A percentile compares a stretch with the other conserved stretches of the same genome.
Conservation (phyloP, 2,329 filamentous ascomycete genomes). For the Cladosporium phlei region DNA sequence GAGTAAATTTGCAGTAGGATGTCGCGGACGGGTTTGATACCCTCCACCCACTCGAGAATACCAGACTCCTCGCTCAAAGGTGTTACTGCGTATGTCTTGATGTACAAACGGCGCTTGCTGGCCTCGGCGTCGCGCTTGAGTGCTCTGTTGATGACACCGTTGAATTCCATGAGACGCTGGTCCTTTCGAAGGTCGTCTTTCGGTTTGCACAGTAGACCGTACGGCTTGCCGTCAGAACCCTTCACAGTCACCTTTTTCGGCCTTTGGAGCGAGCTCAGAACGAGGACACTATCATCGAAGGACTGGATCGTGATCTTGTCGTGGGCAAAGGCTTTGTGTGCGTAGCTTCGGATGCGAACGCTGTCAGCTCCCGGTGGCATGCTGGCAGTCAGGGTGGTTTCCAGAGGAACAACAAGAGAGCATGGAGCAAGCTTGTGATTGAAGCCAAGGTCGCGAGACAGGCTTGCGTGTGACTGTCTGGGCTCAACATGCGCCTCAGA, state of each 20-base stretch:
- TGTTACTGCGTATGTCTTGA: slow-evolving; percentile 95
- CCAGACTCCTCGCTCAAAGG: slow-evolving; percentile 97
- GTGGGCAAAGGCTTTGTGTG: slow-evolving; percentile 78
- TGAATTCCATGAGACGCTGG: slow-evolving; percentile 98
- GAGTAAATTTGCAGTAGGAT: slow-evolving; percentile 77
- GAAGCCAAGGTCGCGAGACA: slow-evolving; percentile 74
- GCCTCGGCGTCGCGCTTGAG: slow-evolving; percentile 88
- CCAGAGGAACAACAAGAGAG: slow-evolving; percentile 81
- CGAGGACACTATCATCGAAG: slow-evolving; percentile 83
- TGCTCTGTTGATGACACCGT: slow-evolving; percentile 93
- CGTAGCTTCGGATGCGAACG: slow-evolving; percentile 52
- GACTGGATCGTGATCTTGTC: slow-evolving; percentile 77
- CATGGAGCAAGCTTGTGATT: slow-evolving; percentile 78
- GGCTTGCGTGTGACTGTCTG: slow-evolving; percentile 67
- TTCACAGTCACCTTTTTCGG: slow-evolving; percentile 83
- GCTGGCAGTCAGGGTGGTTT: slow-evolving; percentile 75
- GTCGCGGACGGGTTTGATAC: slow-evolving; percentile 87
- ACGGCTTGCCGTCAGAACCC: slow-evolving; percentile 81
- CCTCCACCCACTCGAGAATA: slow-evolving; percentile 97
- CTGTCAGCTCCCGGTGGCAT: slow-evolving; percentile 69
- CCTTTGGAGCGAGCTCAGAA: slow-evolving; percentile 86
- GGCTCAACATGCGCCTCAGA: slow-evolving; percentile 75
- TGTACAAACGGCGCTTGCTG: slow-evolving; percentile 84
- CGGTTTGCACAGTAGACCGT: slow-evolving; percentile 91
- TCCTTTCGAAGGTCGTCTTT: slow-evolving; percentile 98